These are phyloP conservation scores for Candida manassasensis DNA, from an alignment of 805 yeast genomes.

Conservation along the genomic window DNA sequence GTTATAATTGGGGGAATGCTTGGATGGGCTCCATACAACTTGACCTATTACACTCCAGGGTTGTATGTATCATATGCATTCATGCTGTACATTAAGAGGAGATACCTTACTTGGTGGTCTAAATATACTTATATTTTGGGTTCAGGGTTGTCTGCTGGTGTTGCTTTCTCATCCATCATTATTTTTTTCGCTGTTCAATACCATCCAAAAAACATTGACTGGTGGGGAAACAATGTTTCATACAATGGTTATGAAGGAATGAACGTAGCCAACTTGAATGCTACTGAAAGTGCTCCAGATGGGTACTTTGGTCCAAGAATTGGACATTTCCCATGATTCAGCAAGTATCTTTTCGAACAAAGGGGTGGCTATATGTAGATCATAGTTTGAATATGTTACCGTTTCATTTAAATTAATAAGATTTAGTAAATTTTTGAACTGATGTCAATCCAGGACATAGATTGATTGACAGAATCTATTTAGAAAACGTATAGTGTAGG, in stretches of 20 bases:
- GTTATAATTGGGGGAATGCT: constrained; percentile 43
- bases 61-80: constrained; percentile 47
- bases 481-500: too few species aligned
- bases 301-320: constrained; percentile 33
- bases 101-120: constrained; percentile 55
- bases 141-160: constrained; percentile 51
- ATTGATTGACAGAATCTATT: too few species aligned
- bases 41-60: constrained; percentile 47
- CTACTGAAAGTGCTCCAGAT: constrained; percentile 19
- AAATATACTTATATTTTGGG: constrained; percentile 58
- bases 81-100: constrained; percentile 44
- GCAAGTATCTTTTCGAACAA: too few species aligned
- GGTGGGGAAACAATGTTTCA: constrained; percentile 57
- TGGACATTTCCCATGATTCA: constrained; percentile 20
- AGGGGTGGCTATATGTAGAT: too few species aligned
- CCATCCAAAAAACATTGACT: constrained; percentile 36
- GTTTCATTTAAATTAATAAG: too few species aligned
- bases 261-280: constrained; percentile 12
- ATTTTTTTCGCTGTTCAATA: constrained; percentile 50
- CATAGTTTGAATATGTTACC: too few species aligned
- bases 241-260: constrained; percentile 25
- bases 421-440: too few species aligned
- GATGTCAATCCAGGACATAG: too few species aligned
- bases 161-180: constrained; percentile 52
- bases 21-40: constrained; percentile 41